Conservation (phyloP, 306 rosid genomes). For the Lathyrus aphaca region DNA sequence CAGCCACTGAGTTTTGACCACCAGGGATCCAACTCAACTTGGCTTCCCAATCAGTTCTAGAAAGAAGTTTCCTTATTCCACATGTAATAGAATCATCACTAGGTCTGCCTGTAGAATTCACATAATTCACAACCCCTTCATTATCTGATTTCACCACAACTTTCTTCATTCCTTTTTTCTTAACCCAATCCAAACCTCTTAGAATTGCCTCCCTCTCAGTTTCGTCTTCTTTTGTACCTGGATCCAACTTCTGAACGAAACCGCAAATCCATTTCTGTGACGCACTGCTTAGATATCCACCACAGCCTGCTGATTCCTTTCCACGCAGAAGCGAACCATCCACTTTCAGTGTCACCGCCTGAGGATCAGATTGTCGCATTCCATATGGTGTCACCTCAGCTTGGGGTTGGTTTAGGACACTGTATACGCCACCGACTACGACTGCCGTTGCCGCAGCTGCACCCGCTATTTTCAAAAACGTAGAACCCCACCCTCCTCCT, state of each 20-base stretch:
- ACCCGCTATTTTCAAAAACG: neutral
- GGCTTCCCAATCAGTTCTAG: neutral
- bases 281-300: neutral
- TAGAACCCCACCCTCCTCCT: neutral
- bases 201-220: neutral
- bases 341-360: neutral
- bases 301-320: conserved; percentile 9
- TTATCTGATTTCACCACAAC: neutral
- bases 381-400: neutral
- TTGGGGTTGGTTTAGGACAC: neutral
- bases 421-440: neutral
- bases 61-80: neutral
- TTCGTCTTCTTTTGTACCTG: neutral
- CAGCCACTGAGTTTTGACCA: neutral
- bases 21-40: neutral
- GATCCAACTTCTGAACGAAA: neutral
- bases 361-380: neutral
- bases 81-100: neutral
- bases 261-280: neutral
- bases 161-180: neutral
- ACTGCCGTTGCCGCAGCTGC: neutral
- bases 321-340: neutral
- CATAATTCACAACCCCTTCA: neutral
- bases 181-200: neutral
- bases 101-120: neutral